Conservation (phyloP, 2,329 filamentous ascomycete genomes). For the Colletotrichum sp. region DNA sequence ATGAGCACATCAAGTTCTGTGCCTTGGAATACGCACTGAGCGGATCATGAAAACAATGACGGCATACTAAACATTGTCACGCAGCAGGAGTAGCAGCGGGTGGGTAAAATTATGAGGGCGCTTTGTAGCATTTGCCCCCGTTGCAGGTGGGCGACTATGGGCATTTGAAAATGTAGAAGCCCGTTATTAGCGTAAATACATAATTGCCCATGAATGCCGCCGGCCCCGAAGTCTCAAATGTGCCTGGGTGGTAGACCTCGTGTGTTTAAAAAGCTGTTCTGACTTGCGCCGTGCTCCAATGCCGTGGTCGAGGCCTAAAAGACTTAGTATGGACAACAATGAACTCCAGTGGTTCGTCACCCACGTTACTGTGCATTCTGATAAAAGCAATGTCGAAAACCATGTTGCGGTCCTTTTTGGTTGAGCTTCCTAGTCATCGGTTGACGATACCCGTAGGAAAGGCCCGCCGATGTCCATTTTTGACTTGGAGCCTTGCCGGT, state of each 20-base stretch:
- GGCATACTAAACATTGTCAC: background rate
- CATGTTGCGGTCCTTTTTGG: background rate
- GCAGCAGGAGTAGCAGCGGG: background rate
- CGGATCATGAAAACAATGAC: background rate
- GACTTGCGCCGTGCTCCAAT: background rate
- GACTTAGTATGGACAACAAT: slow-evolving; percentile 17
- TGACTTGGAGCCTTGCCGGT: background rate
- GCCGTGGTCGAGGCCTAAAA: background rate
- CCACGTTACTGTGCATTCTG: slow-evolving; percentile 17
- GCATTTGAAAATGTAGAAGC: background rate
- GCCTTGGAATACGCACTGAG: background rate
- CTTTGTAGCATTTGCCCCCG: background rate
- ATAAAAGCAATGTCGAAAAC: background rate
- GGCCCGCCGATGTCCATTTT: background rate
- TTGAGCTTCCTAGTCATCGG: background rate
- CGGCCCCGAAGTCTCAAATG: background rate
- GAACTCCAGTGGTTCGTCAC: slow-evolving; percentile 13
- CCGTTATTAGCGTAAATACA: background rate
- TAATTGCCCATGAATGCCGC: background rate
- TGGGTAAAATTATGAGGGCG: background rate
- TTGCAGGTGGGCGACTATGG: background rate
- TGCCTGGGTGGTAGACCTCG: background rate
- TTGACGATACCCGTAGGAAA: background rate
- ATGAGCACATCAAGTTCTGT: background rate
- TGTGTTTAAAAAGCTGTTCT: background rate